Conservation (phyloP, 2,329 filamentous ascomycete species). For the Penicillium paneum region DNA sequence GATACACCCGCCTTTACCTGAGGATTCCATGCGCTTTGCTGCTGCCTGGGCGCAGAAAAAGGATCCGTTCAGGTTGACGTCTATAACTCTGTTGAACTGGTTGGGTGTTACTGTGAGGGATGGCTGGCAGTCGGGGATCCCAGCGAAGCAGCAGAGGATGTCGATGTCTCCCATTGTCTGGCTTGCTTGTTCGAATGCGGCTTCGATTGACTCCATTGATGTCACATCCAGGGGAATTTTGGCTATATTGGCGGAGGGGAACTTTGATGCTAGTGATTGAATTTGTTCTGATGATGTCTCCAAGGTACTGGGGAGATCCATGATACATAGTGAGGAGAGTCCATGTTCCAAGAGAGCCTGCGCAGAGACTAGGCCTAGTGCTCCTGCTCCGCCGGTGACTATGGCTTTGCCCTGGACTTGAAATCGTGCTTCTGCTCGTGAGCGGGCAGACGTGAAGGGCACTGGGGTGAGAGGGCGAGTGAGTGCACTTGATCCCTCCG, state of each 20-base stretch:
- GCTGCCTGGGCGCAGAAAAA: slow-evolving; percentile 69
- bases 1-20: slow-evolving; percentile 45
- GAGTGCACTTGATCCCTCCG: slow-evolving; percentile 11
- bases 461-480: slow-evolving; percentile 10
- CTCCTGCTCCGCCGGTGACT: slow-evolving; percentile 66
- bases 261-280: slow-evolving; percentile 49
- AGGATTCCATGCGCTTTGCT: slow-evolving; percentile 39
- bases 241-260: slow-evolving; percentile 53
- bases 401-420: slow-evolving; percentile 23
- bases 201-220: slow-evolving; percentile 38
- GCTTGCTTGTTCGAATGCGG: slow-evolving; percentile 20
- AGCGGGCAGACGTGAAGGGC: background rate
- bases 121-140: slow-evolving; percentile 62
- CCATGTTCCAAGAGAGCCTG: slow-evolving; percentile 68
- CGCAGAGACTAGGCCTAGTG: slow-evolving; percentile 57
- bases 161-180: slow-evolving; percentile 51
- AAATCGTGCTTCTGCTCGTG: slow-evolving; percentile 17
- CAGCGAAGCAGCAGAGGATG: slow-evolving; percentile 63
- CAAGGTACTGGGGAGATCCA: slow-evolving; percentile 52
- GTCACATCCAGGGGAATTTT: slow-evolving; percentile 60
- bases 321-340: slow-evolving; percentile 55
- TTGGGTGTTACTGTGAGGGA: slow-evolving; percentile 58
- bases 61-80: slow-evolving; percentile 68
- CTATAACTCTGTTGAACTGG: slow-evolving; percentile 62
- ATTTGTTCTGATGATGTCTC: slow-evolving; percentile 43